Evolutionary conservation across 345 rosid species (phyloP).

Genomic region (Ailanthus altissimus): DNA sequence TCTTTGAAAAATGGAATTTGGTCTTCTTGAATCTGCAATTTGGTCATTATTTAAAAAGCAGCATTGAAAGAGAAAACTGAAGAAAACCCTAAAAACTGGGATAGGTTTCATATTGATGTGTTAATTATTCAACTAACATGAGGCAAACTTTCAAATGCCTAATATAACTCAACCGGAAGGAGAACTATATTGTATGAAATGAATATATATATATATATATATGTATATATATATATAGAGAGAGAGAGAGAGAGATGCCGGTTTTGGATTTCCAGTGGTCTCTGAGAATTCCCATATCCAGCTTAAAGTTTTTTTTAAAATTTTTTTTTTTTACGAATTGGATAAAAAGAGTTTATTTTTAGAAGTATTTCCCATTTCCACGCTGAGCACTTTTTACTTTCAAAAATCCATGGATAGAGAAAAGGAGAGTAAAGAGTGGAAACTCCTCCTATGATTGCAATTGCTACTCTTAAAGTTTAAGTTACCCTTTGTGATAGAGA

Average conservation of each 20-base stretch:
- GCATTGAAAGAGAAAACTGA: slow-evolving; percentile 2
- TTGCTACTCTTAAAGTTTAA: too few relatives aligned
- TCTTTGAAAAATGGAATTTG: slow-evolving; percentile 1
- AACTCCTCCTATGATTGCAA: too few relatives aligned
- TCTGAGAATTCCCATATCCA: background rate
- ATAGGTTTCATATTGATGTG: too few relatives aligned
- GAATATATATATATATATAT: too few relatives aligned
- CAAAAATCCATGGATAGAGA: background rate
- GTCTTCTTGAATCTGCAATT: background rate
- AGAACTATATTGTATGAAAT: too few relatives aligned
- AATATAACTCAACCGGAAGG: too few relatives aligned
- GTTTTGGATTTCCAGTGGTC: slow-evolving; percentile 2
- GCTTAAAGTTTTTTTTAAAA: background rate
- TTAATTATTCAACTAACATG: too few relatives aligned
- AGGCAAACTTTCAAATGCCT: too few relatives aligned
- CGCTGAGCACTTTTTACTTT: background rate
- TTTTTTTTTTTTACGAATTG: background rate
- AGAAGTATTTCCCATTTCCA: background rate
- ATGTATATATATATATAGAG: too few relatives aligned
- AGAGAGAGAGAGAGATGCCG: background rate
- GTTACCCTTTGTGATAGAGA: background rate
- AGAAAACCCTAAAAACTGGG: background rate
- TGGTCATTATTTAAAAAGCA: background rate
- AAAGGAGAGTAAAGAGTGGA: background rate
- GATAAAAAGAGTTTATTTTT: background rate